Evolutionary conservation across 164 flowering plant genomes (phyloP), one percentile per base, ranked within the genome.

Genomic region (Stephania yunnanensis): DNA sequence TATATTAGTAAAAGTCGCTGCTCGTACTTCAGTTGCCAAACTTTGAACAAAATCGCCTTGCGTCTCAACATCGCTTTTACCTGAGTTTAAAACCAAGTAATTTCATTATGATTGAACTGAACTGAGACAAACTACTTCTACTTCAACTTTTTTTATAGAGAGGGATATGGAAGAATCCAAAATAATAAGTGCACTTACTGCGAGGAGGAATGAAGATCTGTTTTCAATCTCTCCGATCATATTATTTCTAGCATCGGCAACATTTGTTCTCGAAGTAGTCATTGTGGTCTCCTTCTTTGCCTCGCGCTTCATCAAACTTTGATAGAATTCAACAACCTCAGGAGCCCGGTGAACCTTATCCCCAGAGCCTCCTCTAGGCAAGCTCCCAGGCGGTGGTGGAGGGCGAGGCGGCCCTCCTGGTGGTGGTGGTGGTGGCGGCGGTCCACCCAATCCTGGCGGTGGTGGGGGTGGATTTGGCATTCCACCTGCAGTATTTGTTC

Each of bases 191-290:
- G 6, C 31, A 78, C 98, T 55, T 82, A 96, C 99, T 52, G 97
- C 97, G 75, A 94, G 75, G 13, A 94, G 88, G 91, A 92, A 94
- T 25, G 99, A 46, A 75, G 99, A 96, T 87, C 85, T 83, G 82
- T 94, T 96, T 76, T 87, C 91, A 71, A 96, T 96, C 85, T 94
- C 99, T 76, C 98, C 99, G 77, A 96, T 94, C 98, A 96, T 92
- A 83, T 93, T 92, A 84, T 91, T 96, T 82, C 93, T 87, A 45
- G 88, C 94, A 79, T 90, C 89, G 36, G 89, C 77, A 68, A 82
- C 77, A 82, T 81, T 87, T n/a, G 89, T 75, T 71, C 81, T 72
- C 7, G 89, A 72, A 61, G 95, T 84, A 67, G 80, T 48, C 78
- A 91, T 69, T 66, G 91, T 4, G 11, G 89, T 82, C 58, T 91